These are phyloP conservation scores for Byssoonygena ceratinophila DNA, from an alignment of 2,329 filamentous ascomycete genomes.

Conservation along the genomic window DNA sequence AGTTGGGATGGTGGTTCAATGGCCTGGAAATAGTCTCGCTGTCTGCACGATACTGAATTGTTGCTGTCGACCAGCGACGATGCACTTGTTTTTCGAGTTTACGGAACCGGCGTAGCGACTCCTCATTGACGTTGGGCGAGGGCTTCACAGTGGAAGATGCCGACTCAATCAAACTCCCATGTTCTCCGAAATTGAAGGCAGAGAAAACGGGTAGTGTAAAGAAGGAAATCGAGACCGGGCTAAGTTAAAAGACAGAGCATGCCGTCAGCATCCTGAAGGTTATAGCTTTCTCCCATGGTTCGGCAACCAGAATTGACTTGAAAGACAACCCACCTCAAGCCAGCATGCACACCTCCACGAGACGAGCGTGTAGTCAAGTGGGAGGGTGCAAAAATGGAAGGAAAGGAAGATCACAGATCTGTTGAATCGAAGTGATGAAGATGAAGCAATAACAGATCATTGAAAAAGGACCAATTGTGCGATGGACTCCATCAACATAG, in stretches of 20 bases:
- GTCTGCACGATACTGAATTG: background rate
- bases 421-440: background rate
- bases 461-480: background rate
- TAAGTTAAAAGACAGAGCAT: slow-evolving; percentile 3
- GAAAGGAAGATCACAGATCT: too few species aligned
- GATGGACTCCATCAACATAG: background rate
- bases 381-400: too few species aligned
- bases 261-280: background rate
- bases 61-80: slow-evolving; percentile 3
- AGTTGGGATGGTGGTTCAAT: background rate
- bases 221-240: background rate
- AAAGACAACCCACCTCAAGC: slow-evolving; percentile 1
- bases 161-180: slow-evolving; percentile 2
- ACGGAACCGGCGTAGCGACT: background rate
- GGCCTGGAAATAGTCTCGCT: background rate
- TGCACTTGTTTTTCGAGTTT: background rate
- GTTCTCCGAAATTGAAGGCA: background rate
- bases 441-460: background rate
- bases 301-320: background rate
- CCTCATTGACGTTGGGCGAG: too few species aligned
- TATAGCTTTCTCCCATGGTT: slow-evolving; percentile 1
- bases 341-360: background rate
- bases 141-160: too few species aligned
- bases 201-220: background rate
- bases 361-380: background rate